A percentile compares a stretch with the other conserved stretches of the same genome.
Conservation (phyloP, 306 rosid species). For the Astragalus glycyphyllos region DNA sequence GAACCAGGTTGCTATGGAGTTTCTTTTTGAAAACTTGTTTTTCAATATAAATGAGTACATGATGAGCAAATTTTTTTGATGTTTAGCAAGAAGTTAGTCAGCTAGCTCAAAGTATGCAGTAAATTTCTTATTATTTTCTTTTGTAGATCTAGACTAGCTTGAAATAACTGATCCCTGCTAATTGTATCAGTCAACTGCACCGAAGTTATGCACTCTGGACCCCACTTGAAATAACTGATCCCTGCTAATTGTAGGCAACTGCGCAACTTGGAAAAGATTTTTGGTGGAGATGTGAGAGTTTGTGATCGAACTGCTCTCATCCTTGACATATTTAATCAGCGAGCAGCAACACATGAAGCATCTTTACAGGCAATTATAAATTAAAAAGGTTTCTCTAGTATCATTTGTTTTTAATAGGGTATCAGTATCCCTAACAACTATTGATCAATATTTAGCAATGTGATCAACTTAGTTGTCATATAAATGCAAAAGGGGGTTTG, state of each 20-base stretch:
- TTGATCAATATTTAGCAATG: constrained; percentile 16
- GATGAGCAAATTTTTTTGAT: neutral
- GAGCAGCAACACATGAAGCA: constrained; percentile 99
- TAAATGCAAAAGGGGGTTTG: constrained; percentile 25
- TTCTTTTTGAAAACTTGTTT: constrained; percentile 31
- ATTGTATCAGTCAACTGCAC: constrained; percentile 39
- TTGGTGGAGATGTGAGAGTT: constrained; percentile 96
- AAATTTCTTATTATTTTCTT: constrained; percentile 16
- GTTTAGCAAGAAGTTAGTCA: constrained; percentile 4
- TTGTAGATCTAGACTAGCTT: constrained; percentile 13
- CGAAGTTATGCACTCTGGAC: constrained; percentile 23
- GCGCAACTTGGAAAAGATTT: constrained; percentile 89
- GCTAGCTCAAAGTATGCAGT: constrained; percentile 15
- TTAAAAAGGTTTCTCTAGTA: constrained; percentile 31
- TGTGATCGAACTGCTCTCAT: constrained; percentile 94
- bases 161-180: constrained; percentile 30
- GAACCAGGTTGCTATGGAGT: constrained; percentile 33
- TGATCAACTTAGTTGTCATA: constrained; percentile 28
- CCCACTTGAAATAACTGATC: constrained; percentile 37
- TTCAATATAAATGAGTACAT: neutral
- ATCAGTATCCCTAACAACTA: constrained; percentile 15
- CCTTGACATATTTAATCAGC: constrained; percentile 94
- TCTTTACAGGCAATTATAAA: constrained; percentile 74
- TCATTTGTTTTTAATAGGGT: constrained; percentile 39
- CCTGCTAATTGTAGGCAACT: constrained; percentile 66